Percentiles rank a stretch among this genome's conserved stretches.
Conservation (phyloP, 305 asterid species). For the Fraxinus albicans region DNA sequence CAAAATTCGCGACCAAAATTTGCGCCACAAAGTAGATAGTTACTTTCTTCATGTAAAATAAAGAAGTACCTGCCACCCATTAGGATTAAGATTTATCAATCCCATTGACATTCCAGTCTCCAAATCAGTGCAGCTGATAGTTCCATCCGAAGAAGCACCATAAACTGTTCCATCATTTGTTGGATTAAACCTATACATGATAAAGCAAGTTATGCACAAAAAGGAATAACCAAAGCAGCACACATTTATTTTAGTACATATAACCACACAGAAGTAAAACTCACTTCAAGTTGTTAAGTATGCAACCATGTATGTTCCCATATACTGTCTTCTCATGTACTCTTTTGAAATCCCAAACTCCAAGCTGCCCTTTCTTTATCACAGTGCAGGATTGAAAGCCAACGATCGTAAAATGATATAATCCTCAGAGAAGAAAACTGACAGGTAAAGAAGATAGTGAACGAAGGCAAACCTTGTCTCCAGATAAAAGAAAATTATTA, state of each 20-base stretch:
- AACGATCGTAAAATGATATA: constrained; percentile 12
- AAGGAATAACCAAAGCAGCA: background rate
- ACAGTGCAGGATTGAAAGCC: constrained; percentile 19
- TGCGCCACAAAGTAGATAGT: background rate
- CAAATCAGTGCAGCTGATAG: constrained; percentile 80
- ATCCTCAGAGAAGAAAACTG: constrained; percentile 1
- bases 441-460: constrained; percentile 11
- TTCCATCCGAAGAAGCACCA: constrained; percentile 95
- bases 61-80: constrained; percentile 85
- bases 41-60: background rate
- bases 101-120: constrained; percentile 84
- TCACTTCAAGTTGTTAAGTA: constrained; percentile 92
- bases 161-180: constrained; percentile 78
- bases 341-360: constrained; percentile 91
- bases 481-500: constrained; percentile 79
- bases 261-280: constrained; percentile 26
- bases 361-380: constrained; percentile 94
- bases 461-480: constrained; percentile 72
- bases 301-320: constrained; percentile 73
- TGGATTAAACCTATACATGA: constrained; percentile 66
- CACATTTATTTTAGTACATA: constrained; percentile 2
- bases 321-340: constrained; percentile 86
- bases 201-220: constrained; percentile 8
- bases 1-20: background rate
- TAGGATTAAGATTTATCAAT: constrained; percentile 86